Evolutionary conservation across 1,284 basidiomycete genomes (phyloP).

Genomic region (Binderoboletus segoi): DNA sequence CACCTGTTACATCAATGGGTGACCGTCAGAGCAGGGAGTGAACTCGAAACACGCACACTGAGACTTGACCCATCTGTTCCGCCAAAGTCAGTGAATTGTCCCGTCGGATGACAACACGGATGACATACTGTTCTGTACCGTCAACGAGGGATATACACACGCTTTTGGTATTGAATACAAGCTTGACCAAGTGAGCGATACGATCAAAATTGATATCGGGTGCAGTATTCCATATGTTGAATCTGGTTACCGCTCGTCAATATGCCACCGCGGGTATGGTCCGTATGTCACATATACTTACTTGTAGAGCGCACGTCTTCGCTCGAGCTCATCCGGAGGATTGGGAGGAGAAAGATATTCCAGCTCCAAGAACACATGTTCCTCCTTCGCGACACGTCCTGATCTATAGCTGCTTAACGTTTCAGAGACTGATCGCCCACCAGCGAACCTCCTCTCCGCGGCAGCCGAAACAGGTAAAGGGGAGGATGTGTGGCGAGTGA

Average conservation of each 20-base stretch:
- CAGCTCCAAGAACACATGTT: constrained; percentile 58
- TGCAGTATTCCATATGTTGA: constrained; percentile 85
- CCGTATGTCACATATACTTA: constrained; percentile 37
- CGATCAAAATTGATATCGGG: constrained; percentile 91
- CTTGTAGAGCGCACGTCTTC: constrained; percentile 81
- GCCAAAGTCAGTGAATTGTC: constrained; percentile 12
- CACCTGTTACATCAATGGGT: constrained; percentile 47
- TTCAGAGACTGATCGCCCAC: constrained; percentile 44
- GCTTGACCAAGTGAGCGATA: constrained; percentile 85
- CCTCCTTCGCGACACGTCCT: constrained; percentile 60
- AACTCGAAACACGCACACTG: constrained; percentile 56
- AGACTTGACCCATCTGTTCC: constrained; percentile 76
- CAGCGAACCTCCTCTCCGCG: constrained; percentile 42
- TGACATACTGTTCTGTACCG: constrained; percentile 71
- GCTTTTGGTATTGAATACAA: constrained; percentile 90
- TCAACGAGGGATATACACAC: constrained; percentile 85
- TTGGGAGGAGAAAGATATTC: constrained; percentile 81
- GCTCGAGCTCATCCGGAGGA: constrained; percentile 79
- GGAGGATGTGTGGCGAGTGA: constrained; percentile 63
- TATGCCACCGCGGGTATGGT: neutral
- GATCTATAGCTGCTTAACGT: constrained; percentile 37
- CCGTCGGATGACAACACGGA: constrained; percentile 1
- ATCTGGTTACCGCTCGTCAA: constrained; percentile 48
- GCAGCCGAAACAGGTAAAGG: constrained; percentile 51
- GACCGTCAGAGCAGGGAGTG: neutral